Conservation (phyloP, 2,329 filamentous ascomycete genomes). For the Elsinoe perseae region DNA sequence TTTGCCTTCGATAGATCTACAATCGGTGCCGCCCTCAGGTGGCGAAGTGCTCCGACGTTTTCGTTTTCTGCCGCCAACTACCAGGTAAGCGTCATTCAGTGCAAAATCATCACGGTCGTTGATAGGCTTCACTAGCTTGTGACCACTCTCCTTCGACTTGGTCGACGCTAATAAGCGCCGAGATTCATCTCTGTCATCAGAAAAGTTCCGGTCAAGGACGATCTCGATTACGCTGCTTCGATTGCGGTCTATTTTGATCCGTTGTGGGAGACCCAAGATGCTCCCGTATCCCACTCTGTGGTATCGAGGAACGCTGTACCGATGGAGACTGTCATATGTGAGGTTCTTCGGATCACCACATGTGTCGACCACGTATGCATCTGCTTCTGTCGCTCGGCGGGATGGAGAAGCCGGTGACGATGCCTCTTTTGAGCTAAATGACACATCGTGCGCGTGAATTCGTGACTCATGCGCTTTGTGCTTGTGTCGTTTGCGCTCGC, state of each 20-base stretch:
- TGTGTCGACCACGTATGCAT: slow-evolving; percentile 57
- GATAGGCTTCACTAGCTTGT: background rate
- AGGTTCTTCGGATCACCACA: slow-evolving; percentile 70
- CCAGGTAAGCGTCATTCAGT: background rate
- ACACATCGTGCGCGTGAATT: background rate
- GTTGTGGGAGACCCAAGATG: slow-evolving; percentile 57
- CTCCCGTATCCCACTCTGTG: slow-evolving; percentile 59
- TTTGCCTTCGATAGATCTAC: slow-evolving; percentile 33
- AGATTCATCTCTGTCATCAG: slow-evolving; percentile 10
- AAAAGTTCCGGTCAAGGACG: slow-evolving; percentile 39
- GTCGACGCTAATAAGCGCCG: background rate
- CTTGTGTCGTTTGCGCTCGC: background rate
- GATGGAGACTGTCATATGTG: slow-evolving; percentile 65
- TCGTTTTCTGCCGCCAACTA: slow-evolving; percentile 18
- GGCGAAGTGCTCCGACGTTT: slow-evolving; percentile 20
- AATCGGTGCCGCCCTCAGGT: slow-evolving; percentile 27
- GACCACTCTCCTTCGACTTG: background rate
- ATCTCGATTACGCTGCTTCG: slow-evolving; percentile 46
- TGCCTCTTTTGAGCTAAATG: background rate
- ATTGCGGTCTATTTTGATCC: slow-evolving; percentile 60
- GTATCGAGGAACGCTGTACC: slow-evolving; percentile 64
- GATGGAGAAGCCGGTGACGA: background rate
- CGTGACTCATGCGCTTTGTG: background rate
- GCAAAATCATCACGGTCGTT: background rate
- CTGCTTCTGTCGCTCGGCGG: slow-evolving; percentile 15